Conservation (phyloP, 768 basidiomycete genomes). For the Leccinum longicurvipes region DNA sequence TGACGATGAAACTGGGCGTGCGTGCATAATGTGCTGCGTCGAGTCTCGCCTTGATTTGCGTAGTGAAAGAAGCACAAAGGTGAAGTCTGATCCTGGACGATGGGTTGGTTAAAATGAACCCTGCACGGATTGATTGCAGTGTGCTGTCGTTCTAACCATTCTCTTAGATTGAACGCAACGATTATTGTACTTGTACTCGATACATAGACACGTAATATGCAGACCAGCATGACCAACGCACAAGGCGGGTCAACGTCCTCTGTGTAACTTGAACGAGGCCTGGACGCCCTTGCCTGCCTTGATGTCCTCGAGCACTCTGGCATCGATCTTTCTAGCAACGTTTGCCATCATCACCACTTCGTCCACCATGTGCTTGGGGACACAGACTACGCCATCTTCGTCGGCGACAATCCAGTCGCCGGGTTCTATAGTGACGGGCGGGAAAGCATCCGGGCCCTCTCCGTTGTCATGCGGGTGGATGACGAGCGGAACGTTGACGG, state of each 20-base stretch:
- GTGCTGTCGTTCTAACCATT: constrained; percentile 14
- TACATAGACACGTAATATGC: constrained; percentile 19
- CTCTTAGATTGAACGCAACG: constrained; percentile 18
- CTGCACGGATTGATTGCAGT: background rate
- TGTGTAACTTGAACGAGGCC: constrained; percentile 73
- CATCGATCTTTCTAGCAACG: constrained; percentile 63
- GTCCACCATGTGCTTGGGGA: constrained; percentile 52
- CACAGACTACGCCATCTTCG: constrained; percentile 83
- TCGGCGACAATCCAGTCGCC: constrained; percentile 87
- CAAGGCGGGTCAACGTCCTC: constrained; percentile 42
- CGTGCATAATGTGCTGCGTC: constrained; percentile 25
- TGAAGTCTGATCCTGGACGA: background rate
- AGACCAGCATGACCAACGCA: background rate
- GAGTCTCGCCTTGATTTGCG: constrained; percentile 1
- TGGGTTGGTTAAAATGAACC: constrained; percentile 6
- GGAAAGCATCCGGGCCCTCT: constrained; percentile 41
- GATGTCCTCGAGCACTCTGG: constrained; percentile 70
- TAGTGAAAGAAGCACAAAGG: background rate
- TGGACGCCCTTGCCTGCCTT: constrained; percentile 68
- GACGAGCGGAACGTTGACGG: constrained; percentile 62
- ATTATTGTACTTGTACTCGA: constrained; percentile 19
- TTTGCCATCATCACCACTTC: constrained; percentile 58
- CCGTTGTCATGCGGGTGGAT: constrained; percentile 36
- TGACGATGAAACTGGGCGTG: constrained; percentile 44
- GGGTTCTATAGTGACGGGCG: constrained; percentile 57